Evolutionary conservation across 768 basidiomycete genomes (phyloP).

Genomic region (Mrakia hoshinonis): DNA sequence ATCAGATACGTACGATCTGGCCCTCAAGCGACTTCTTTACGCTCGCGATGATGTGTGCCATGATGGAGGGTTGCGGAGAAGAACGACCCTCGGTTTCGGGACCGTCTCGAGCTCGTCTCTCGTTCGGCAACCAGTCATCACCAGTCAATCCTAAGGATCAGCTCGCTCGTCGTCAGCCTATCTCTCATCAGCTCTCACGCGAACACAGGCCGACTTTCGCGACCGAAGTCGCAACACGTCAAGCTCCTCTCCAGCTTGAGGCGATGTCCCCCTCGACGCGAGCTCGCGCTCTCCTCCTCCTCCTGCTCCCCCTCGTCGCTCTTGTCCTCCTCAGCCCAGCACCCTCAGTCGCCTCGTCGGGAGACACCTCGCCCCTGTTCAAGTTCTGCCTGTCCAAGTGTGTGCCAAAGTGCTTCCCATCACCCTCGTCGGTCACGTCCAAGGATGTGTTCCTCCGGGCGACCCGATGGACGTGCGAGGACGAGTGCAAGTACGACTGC

Average conservation of each 20-base stretch:
- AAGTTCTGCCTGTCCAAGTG: slow-evolving; percentile 50
- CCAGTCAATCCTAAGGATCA: no score
- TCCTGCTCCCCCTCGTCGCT: not conserved
- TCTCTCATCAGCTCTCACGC: no score
- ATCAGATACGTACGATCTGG: slow-evolving; percentile 11
- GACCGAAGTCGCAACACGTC: no score
- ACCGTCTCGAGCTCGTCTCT: not conserved
- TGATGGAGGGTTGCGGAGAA: not conserved
- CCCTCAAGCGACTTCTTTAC: slow-evolving; percentile 1
- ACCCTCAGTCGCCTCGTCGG: slow-evolving; percentile 49
- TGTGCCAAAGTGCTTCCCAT: slow-evolving; percentile 43
- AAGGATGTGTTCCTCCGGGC: slow-evolving; percentile 49
- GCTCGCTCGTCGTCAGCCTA: no score
- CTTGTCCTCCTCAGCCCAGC: slow-evolving; percentile 5
- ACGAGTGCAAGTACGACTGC: slow-evolving; percentile 83
- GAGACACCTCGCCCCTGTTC: slow-evolving; percentile 55
- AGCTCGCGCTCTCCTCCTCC: not conserved
- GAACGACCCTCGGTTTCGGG: not conserved
- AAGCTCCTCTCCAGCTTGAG: no score
- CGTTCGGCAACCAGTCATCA: no score
- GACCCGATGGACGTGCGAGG: slow-evolving; percentile 47
- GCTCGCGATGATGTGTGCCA: not conserved
- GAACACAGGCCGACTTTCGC: not conserved
- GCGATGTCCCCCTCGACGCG: no score
- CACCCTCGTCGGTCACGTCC: slow-evolving; percentile 43